Percentiles rank a stretch among this genome's conserved stretches.
These are phyloP conservation scores for Corymbia calophylla DNA, from an alignment of 441 rosid species.

Conservation along the genomic window DNA sequence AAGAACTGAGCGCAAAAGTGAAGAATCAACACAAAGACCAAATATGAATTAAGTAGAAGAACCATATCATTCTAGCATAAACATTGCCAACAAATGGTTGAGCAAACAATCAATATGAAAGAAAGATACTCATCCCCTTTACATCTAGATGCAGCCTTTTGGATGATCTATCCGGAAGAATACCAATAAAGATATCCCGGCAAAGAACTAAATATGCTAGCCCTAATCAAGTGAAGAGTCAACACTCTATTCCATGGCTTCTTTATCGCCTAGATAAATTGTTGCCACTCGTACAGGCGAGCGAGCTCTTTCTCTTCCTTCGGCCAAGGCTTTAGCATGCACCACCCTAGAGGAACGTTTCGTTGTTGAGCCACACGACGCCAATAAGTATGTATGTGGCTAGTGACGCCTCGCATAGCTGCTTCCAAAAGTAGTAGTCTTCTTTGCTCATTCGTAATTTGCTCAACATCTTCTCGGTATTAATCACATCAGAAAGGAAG, in stretches of 20 bases:
- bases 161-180: background rate
- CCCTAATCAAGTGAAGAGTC: background rate
- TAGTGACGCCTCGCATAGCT: no score
- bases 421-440: no score
- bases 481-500: no score
- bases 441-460: no score
- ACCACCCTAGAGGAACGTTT: slow-evolving; percentile 81
- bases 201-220: background rate
- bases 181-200: background rate
- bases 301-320: slow-evolving; percentile 73
- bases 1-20: background rate
- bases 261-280: slow-evolving; percentile 49
- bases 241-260: slow-evolving; percentile 67
- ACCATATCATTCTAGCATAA: background rate
- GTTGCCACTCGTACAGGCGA: slow-evolving; percentile 55
- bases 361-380: slow-evolving; percentile 53
- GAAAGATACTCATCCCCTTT: background rate
- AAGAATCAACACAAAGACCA: no score
- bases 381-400: slow-evolving; percentile 22
- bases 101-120: background rate
- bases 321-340: slow-evolving; percentile 69
- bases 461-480: no score
- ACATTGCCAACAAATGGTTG: background rate
- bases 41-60: no score
- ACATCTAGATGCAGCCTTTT: background rate